Base-by-base conservation (phyloP, 1,139 yeast genomes). In the Ashbya aceris region DNA sequence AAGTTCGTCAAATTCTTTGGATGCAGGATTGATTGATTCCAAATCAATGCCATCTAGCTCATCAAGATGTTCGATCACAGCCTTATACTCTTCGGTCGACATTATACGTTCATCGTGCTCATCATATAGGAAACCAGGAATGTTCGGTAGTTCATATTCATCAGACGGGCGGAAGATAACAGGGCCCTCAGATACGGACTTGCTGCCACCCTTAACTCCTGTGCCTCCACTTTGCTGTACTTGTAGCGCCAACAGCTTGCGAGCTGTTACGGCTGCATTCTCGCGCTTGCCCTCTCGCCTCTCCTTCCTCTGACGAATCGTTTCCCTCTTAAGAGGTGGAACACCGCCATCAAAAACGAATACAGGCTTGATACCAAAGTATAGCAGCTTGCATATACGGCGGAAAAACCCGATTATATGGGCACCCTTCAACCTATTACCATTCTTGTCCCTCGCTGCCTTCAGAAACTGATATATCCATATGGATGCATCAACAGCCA, bases 311-410 rank as follows among this genome's bases (percentile, higher is more conserved):
- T 74, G 71, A 28, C 70, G 68, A 14, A 89, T 81, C 0, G 96
- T 89, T 44, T 78, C 76, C 49, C 80, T 69, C 64, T 93, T 93
- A 55, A 91, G 66, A 1, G 73, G 72, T 0, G 98, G 98, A 0
- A 95, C 97, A 1, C 94, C 96, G 14, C 99, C 99, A 66, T 93
- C 99, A 66, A 93, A 93, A 0, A 93, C 95, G 70, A 93, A 93
- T 9, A 93, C 83, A 0, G 99, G 98, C 44, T 70, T 73, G 28
- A 93, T 86, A 0, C 97, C 98, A 66, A 80, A 85, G 60, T 78
- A 93, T 13, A 93, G 63, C 45, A 93, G 66, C 56, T 93, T 93
- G 65, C 98, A 89, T 10, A 93, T 87, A 45, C 99, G 71, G 50
- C 97, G 68, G 61, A 91, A 91, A 58, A 93, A 93, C 8, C 99